Conservation (phyloP, 75 land plant genomes). For the Sequoia sempervirens region DNA sequence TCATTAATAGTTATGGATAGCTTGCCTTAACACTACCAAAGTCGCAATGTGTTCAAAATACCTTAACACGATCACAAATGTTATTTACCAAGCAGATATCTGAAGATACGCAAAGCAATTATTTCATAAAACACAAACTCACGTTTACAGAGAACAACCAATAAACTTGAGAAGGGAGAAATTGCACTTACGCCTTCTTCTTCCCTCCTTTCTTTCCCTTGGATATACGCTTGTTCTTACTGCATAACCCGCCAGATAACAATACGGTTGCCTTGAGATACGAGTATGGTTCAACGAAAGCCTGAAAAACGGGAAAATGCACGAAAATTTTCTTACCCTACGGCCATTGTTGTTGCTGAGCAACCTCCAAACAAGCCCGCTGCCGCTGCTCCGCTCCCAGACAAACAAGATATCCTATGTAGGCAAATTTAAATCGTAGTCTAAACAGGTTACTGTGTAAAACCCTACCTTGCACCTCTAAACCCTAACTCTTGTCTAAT, state of each 20-base stretch:
- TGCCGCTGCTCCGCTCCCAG: not conserved
- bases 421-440: too few species aligned
- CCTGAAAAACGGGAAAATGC: not conserved
- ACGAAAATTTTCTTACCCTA: conserved; percentile 13
- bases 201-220: conserved; percentile 97
- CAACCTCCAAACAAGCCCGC: not conserved
- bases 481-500: too few species aligned
- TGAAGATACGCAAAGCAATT: too few species aligned
- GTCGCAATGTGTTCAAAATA: conserved; percentile 1
- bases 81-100: not conserved
- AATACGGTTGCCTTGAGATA: not conserved
- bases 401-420: too few species aligned
- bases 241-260: conserved; percentile 6
- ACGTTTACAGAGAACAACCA: not conserved
- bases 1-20: not conserved
- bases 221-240: conserved; percentile 91
- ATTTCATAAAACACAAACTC: not conserved
- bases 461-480: too few species aligned
- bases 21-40: not conserved
- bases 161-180: not conserved
- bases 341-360: conserved; percentile 14
- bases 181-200: conserved; percentile 62
- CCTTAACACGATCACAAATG: not conserved
- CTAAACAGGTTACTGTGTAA: too few species aligned
- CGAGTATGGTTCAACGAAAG: not conserved